phyloP scores from a whole-genome alignment of 202 grass and related monocot species.

The Elaeis oleifera region DNA sequence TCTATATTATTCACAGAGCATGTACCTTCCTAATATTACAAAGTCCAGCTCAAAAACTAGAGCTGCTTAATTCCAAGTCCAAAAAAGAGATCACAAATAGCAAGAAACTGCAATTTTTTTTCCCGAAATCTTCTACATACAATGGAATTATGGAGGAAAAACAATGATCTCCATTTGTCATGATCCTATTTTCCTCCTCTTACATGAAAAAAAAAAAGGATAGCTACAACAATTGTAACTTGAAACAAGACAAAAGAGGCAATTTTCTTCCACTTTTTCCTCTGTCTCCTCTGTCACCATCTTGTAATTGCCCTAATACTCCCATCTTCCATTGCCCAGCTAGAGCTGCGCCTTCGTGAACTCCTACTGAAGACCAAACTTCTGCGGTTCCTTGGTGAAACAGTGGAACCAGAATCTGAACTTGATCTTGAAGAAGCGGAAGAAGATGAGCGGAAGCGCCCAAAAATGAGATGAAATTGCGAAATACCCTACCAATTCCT shows the following conservation, averaged over 20 bases:
- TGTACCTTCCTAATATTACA: too few species aligned
- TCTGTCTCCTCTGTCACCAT: constrained; percentile 2
- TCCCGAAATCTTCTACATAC: constrained; percentile 2
- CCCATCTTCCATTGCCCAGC: constrained; percentile 17
- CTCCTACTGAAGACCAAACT: constrained; percentile 5
- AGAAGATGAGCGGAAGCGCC: constrained; percentile 31
- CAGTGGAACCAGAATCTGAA: constrained; percentile 9
- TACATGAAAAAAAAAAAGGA: not conserved
- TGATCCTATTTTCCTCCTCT: not conserved
- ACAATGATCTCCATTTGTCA: not conserved
- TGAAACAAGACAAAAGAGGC: not conserved
- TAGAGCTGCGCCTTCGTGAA: constrained; percentile 8
- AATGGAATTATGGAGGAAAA: not conserved
- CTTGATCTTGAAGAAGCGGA: constrained; percentile 35
- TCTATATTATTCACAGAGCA: too few species aligned
- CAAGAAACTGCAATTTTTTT: not conserved
- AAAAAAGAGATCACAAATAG: too few species aligned
- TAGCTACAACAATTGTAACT: not conserved
- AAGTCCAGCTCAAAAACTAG: too few species aligned
- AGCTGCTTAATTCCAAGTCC: too few species aligned
- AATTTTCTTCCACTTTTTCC: not conserved
- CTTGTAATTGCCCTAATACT: constrained; percentile 18
- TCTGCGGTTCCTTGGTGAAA: constrained; percentile 25
- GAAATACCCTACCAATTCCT: constrained; percentile 55
- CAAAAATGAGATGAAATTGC: constrained; percentile 71